Evolutionary conservation across 495 filamentous ascomycete species (phyloP), one percentile per base, ranked within the genome.

Genomic region (Penicillium daleae): DNA sequence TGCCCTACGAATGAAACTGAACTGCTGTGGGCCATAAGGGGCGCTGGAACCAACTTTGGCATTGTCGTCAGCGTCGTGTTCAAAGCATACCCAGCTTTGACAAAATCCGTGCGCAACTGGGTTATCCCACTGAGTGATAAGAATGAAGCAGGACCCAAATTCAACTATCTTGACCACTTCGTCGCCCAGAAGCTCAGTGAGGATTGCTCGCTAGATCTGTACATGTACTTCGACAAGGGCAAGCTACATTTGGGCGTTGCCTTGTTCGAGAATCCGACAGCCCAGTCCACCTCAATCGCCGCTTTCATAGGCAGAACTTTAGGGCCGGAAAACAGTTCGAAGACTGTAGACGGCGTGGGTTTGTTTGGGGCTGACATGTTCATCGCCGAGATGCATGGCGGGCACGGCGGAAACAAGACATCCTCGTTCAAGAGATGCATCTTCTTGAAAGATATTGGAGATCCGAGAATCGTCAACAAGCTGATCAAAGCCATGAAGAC

Each of bases 371-470:
- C 77, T 6, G 85, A 88, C 39, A 86, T 87, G 82, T 87, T 88
- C 71, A 78, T 89, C 70, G 85, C 82, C 15, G 66, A 56, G 46
- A 83, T 88, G 83, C 85, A 88, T 57, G 82, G 83, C 50, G 86
- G 84, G 21, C 85, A 88, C 62, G 79, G 79, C 57, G 71, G 79
- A 26, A 79, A 78, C 68, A 87, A 86, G 71, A 88, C 84, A 1
- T 87, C 81, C 53, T 81, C 86, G 21, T 88, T 89, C 78, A 88
- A 88, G 76, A 80, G 86, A 73, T 88, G 86, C 69, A 53, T 88
- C 64, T 88, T 88, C 66, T 74, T 89, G 44, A 84, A 84, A 64
- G 0, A 66, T 61, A 82, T 88, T 57, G 80, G 78, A 75, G 59
- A 5, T 39, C 17, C 51, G 74, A 59, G 26, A 19, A 64, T 70